phyloP scores from a whole-genome alignment of 768 basidiomycete genomes.

The Pisolithus tinctorius region DNA sequence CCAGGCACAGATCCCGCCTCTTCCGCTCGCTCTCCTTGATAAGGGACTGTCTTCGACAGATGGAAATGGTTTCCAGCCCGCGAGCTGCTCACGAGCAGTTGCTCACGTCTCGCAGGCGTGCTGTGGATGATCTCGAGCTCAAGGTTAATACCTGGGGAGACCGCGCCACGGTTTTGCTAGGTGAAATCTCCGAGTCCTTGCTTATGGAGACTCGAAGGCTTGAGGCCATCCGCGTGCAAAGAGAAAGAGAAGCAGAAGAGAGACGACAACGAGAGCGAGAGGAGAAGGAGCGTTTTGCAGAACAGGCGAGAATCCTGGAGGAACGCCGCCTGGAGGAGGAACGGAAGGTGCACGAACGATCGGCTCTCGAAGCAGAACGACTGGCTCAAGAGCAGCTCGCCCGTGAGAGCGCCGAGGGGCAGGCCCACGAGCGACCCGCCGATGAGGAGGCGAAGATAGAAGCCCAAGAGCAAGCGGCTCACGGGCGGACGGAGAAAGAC shows the following conservation, averaged over 20 bases:
- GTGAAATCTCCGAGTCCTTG: slow-evolving; percentile 33
- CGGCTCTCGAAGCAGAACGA: too few species aligned
- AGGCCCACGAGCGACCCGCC: background rate
- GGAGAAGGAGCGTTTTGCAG: slow-evolving; percentile 25
- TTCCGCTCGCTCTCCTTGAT: slow-evolving; percentile 46
- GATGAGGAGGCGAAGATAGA: slow-evolving; percentile 10
- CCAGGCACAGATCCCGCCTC: slow-evolving; percentile 31
- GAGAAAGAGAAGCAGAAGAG: slow-evolving; percentile 22
- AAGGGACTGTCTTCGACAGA: slow-evolving; percentile 46
- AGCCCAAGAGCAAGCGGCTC: slow-evolving; percentile 25
- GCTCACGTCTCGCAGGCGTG: slow-evolving; percentile 40
- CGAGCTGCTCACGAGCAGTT: slow-evolving; percentile 43
- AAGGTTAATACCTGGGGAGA: slow-evolving; percentile 45
- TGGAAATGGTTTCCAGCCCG: slow-evolving; percentile 43
- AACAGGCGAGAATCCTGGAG: slow-evolving; percentile 29
- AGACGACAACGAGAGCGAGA: slow-evolving; percentile 10
- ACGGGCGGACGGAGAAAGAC: slow-evolving; percentile 21
- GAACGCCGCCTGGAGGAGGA: slow-evolving; percentile 25
- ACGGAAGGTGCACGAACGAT: slow-evolving; percentile 24
- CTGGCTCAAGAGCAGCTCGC: slow-evolving; percentile 4
- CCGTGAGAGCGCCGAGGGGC: slow-evolving; percentile 13
- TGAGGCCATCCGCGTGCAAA: slow-evolving; percentile 31
- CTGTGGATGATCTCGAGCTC: slow-evolving; percentile 45
- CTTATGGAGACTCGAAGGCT: slow-evolving; percentile 36
- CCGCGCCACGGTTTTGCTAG: slow-evolving; percentile 21